Base-by-base conservation (phyloP, 108 stramenopile genomes). In the Pseudonitzschia multiseries region DNA sequence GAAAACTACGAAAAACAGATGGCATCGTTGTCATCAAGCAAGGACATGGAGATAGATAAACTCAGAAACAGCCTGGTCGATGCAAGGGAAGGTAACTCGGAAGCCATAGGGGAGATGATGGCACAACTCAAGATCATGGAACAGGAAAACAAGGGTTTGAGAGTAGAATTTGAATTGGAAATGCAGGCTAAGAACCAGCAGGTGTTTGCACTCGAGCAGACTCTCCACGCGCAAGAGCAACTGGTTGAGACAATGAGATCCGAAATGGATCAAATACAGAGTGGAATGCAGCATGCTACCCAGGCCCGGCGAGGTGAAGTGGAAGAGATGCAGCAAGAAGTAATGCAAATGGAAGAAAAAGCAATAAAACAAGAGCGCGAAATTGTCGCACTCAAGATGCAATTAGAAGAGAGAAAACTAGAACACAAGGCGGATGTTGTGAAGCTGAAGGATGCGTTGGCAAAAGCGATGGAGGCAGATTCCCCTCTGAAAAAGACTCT, bases 231-330 rank as follows among this genome's bases (percentile, higher is more conserved):
- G 20, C 90, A 91, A 54, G 87, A 94, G 77, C 89, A 90, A 62
- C 80, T 90, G 14, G 80, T 91, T 26, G 81, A 85, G 1, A 87
- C 82, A 13, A 90, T 94, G 90, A 77, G 81, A 32, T 74, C 68
- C n/a, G 93, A 94, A 74, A 90, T 91, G 90, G 90, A 91, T 65
- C 93, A 91, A 72, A 70, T 94, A 24, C 93, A 91, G 74, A 85
- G 77, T 61, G 83, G 89, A 32, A 91, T 94, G 93, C 87, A 86
- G 63, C 80, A 74, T 13, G 75, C 86, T 14, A 79, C 84, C 8
- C 44, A 81, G 22, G 81, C 74, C 59, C 76, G 93, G 41, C 84
- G 90, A 59, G 89, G 86, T n/a, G 89, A 91, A 71, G 81, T 91
- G n/a, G 93, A 94, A 76, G 90, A 89, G 28, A 82, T 94, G 77